Base-by-base conservation (phyloP, 371 early-diverging fungal species). In the Rhizomucor pusillus region DNA sequence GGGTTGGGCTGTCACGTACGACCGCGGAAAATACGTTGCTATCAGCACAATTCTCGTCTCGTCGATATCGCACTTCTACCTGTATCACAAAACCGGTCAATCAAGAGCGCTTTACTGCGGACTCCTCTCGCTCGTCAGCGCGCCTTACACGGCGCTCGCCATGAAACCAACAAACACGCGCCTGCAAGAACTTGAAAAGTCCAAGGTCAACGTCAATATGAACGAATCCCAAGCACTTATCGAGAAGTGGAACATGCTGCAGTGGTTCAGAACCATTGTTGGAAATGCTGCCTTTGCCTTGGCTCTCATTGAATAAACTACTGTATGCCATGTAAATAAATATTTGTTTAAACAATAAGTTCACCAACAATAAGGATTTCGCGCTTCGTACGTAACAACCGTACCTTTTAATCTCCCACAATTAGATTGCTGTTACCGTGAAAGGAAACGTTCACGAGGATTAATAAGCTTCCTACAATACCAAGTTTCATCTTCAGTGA, bases 101-200 rank as follows among this genome's bases (percentile, higher is more conserved):
- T 29, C 23, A 9, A n/a, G 45, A 1, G 20, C 29, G 13, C 44
- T 43, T 7, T 12, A 13, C 13, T 44, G 47, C 13, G 54, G 54
- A 14, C 3, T 54, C 5, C 37, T 54, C 34, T 34, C 23, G 7
- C 23, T 39, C 2, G 46, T 46, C 5, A 44, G 46, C 34, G 9
- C 5, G 9, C 29, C 37, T 23, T 54, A 13, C 19, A 54, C 54
- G 2, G 1, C 11, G 9, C 14, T 54, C 13, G 19, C 35, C 23
- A 47, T 54, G 54, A 46, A 46, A 35, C 54, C 54, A 2, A 45
- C 14, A 14, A 54, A 35, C 39, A 20, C 45, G 23, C 25, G 37
- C 9, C 14, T 54, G 12, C 34, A 43, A n/a, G 47, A 10, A 0
- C 45, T 54, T 20, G 22, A 12, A 11, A 23, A 48, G 19, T 23